Percentiles rank a stretch among this genome's conserved stretches.
Conservation (phyloP, 345 rosid species). For the Citrus sp. region DNA sequence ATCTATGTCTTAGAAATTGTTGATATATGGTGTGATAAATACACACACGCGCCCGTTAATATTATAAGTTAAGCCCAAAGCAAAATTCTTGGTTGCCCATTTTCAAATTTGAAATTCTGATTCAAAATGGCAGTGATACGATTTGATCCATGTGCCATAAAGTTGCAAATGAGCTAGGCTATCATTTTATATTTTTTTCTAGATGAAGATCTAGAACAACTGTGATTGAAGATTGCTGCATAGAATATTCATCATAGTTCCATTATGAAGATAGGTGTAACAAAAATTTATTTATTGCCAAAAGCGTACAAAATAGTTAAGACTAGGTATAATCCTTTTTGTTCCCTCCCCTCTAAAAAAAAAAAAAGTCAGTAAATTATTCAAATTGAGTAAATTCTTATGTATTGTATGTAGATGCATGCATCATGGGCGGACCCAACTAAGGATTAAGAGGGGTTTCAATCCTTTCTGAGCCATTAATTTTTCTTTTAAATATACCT, state of each 20-base stretch:
- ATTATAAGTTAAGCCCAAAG: neutral
- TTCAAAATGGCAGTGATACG: neutral
- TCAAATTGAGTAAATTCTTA: no score
- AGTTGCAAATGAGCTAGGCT: neutral
- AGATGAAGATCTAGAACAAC: no score
- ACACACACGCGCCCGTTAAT: neutral
- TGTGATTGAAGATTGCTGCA: neutral
- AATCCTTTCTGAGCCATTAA: fast-evolving
- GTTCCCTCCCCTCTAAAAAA: no score
- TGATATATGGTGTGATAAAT: no score
- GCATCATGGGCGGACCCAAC: no score
- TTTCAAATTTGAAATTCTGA: neutral
- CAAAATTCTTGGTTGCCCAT: neutral
- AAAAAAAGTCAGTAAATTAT: no score
- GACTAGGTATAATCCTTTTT: neutral
- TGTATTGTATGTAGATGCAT: no score
- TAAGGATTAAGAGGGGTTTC: no score
- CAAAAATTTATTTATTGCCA: neutral
- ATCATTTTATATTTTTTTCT: neutral
- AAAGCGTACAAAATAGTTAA: no score
- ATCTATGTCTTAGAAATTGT: no score
- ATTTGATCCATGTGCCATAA: neutral
- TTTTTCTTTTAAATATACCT: no score
- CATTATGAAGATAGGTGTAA: neutral
- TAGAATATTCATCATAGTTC: neutral